Base-by-base conservation (phyloP, 1,139 yeast genomes). In the Saccharomyces hybrid region DNA sequence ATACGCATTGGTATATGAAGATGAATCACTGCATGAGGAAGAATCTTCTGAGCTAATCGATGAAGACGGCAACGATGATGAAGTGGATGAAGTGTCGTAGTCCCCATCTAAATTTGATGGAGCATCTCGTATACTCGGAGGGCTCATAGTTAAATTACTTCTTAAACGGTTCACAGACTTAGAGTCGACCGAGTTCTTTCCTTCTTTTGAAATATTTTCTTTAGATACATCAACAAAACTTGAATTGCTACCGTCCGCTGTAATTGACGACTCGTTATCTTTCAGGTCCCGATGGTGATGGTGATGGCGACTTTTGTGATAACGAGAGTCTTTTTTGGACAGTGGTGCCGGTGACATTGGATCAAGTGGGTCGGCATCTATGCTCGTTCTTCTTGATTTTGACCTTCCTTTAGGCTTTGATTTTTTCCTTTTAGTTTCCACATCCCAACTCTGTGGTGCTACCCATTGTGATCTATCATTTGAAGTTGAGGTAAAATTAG, bases 381-480 rank as follows among this genome's bases (percentile, higher is more conserved):
- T 54, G 56, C 11, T 38, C 48, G 54, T 23, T 49, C 55, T 27
- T 49, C 56, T 52, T 31, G 58, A 31, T 44, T 55, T 53, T 28
- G 58, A 4, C 56, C 55, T 52, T 31, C 57, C 59, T 32, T 58
- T 54, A 8, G 47, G 30, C 30, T 51, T 59, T 50, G 53, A 54
- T 38, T 51, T 56, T 30, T 57, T 58, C 9, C 53, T 49, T 13
- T 65, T 77, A 4, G 73, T 72, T 59, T 81, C 83, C 7, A 85
- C 88, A 60, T 84, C 91, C 93, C 93, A 86, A 65, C 86, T 81
- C 64, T 86, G 91, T 0, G 93, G 93, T 0, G 93, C 87, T 41
- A 75, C 76, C 93, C 93, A 74, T 53, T 58, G 66, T 47, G 60
- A 48, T n/a, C 20, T 34, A 31, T 47, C 50, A 16, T 38, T 31